Base-by-base conservation (phyloP, 257 asterid genomes). In the Jaltomata sinuosa region DNA sequence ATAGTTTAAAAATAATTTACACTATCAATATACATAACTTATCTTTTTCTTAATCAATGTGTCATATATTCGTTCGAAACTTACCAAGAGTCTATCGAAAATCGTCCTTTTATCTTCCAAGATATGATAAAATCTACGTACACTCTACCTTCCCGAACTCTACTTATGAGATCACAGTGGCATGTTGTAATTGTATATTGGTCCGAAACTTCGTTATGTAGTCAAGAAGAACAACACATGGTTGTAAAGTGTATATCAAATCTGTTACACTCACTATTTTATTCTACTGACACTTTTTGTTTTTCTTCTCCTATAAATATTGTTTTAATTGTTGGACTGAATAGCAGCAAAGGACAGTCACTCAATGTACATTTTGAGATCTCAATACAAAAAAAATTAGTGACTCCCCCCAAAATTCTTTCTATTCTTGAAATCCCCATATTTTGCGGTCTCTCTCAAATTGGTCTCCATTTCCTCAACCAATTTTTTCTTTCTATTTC, bases 151-250 rank as follows among this genome's bases (percentile, higher is more conserved):
- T n/a, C n/a, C n/a, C n/a, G n/a, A n/a, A n/a, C n/a, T n/a, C n/a
- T n/a, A n/a, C n/a, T n/a, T n/a, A n/a, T n/a, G n/a, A 32, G 11
- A 59, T 22, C 16, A 22, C 18, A 59, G 3, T 1, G 1, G 0
- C 14, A n/a, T 55, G 64, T 55, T 55, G 31, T n/a, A n/a, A n/a
- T n/a, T n/a, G n/a, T 18, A 34, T 32, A 67, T 87, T 64, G 32
- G 80, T 62, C 36, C 16, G 89, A 84, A 87, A 55, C 85, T 82
- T 84, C 87, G 71, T 62, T 61, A 9, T 61, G 84, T 38, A 76
- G 80, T 47, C 78, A 61, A 69, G 72, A 25, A 80, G 32, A 22
- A 64, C 11, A 53, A 72, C 89, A 87, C 83, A 82, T 65, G 84
- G 89, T 47, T 81, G 89, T 71, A 82, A 84, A 87, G 40, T 64